phyloP scores from a whole-genome alignment of 2,329 filamentous ascomycete species.

The Aureobasidium sp. region DNA sequence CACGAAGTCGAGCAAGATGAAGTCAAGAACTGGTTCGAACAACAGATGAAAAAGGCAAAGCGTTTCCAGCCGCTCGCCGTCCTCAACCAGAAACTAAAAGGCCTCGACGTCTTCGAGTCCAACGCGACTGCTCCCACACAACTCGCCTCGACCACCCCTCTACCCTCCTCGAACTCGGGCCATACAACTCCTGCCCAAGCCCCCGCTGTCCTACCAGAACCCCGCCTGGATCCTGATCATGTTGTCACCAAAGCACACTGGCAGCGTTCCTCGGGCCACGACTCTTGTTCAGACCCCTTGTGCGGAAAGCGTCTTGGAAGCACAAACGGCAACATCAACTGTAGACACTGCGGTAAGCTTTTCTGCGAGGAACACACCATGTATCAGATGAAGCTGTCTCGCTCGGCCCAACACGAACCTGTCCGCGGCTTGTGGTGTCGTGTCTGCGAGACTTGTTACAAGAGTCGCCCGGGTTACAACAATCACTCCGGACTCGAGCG shows the following conservation, averaged over 20 bases:
- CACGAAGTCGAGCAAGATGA: slow-evolving; percentile 85
- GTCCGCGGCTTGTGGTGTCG: slow-evolving; percentile 85
- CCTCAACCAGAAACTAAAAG: slow-evolving; percentile 87
- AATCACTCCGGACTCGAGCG: slow-evolving; percentile 56
- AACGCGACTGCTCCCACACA: slow-evolving; percentile 47
- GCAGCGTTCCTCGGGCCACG: slow-evolving; percentile 67
- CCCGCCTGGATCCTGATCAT: slow-evolving; percentile 69
- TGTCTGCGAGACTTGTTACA: slow-evolving; percentile 98
- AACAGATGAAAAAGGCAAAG: slow-evolving; percentile 87
- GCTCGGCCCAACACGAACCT: slow-evolving; percentile 82
- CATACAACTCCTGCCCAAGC: slow-evolving; percentile 27
- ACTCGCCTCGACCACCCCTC: slow-evolving; percentile 28
- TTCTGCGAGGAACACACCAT: slow-evolving; percentile 98
- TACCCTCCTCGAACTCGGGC: slow-evolving; percentile 22
- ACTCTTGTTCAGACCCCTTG: slow-evolving; percentile 77
- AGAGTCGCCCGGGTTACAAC: slow-evolving; percentile 90
- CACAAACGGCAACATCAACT: slow-evolving; percentile 80
- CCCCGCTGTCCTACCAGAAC: slow-evolving; percentile 20
- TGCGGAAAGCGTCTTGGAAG: slow-evolving; percentile 74
- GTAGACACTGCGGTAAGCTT: slow-evolving; percentile 80
- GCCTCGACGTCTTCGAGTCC: slow-evolving; percentile 86
- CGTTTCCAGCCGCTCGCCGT: slow-evolving; percentile 85
- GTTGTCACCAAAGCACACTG: slow-evolving; percentile 82
- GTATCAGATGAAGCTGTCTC: slow-evolving; percentile 97
- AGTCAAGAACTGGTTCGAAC: slow-evolving; percentile 94